Evolutionary conservation across 352 stramenopile species (phyloP).

Genomic region (Vaucheria bursata): DNA sequence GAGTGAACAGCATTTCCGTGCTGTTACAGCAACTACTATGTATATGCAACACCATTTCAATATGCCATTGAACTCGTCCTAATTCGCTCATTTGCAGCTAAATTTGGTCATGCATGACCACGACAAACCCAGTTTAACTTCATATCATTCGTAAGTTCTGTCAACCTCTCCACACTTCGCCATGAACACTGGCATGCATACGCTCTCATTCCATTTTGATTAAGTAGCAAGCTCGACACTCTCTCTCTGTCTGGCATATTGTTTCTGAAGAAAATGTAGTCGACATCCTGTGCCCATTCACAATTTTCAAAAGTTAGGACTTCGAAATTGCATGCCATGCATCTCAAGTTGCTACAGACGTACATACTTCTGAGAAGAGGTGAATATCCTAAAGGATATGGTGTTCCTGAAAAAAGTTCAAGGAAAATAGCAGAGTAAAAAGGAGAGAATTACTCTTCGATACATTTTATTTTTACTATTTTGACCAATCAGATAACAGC

Average conservation of each 20-base stretch:
- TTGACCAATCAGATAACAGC: too few relatives aligned
- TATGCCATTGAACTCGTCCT: too few relatives aligned
- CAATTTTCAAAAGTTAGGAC: constrained; percentile 23
- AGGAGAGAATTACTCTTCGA: too few relatives aligned
- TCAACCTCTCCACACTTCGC: constrained; percentile 17
- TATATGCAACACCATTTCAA: too few relatives aligned
- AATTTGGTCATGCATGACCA: constrained; percentile 13
- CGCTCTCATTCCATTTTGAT: neutral
- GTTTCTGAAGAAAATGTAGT: constrained; percentile 47
- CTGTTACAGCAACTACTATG: too few relatives aligned
- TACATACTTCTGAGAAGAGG: too few relatives aligned
- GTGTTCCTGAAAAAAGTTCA: too few relatives aligned
- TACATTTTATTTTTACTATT: too few relatives aligned
- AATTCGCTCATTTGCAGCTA: neutral
- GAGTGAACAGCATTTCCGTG: too few relatives aligned
- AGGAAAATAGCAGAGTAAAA: too few relatives aligned
- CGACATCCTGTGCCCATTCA: constrained; percentile 13
- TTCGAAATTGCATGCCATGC: constrained; percentile 37
- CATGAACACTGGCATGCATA: constrained; percentile 47
- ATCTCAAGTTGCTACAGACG: constrained; percentile 35
- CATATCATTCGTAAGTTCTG: constrained; percentile 1
- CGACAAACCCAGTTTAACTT: constrained; percentile 36
- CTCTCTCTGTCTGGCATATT: constrained; percentile 25
- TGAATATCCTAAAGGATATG: too few relatives aligned
- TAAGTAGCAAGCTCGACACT: constrained; percentile 14